Percentiles rank a stretch among this genome's conserved stretches.
These are phyloP conservation scores for Populus nigra DNA, from an alignment of 345 rosid species.

Conservation along the genomic window DNA sequence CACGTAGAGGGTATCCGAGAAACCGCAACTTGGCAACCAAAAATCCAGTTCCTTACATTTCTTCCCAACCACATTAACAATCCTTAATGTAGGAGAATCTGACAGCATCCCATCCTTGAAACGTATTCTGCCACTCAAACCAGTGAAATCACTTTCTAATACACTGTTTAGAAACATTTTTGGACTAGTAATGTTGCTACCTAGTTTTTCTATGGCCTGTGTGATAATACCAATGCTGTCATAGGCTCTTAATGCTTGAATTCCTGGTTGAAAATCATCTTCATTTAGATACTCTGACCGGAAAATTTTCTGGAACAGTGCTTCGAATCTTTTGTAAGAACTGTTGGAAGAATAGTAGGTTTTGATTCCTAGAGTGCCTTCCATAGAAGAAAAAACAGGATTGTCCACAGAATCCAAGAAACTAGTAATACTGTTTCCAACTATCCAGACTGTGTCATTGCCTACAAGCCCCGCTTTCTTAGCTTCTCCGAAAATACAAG, in stretches of 20 bases:
- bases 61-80: conserved; percentile 43
- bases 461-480: conserved; percentile 35
- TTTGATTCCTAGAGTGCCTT: conserved; percentile 50
- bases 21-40: conserved; percentile 39
- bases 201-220: conserved; percentile 11
- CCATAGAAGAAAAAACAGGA: conserved; percentile 41
- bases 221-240: conserved; percentile 34
- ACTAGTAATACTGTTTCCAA: conserved; percentile 28
- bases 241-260: conserved; percentile 37
- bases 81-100: conserved; percentile 12
- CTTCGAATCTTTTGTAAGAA: conserved; percentile 21
- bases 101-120: conserved; percentile 25
- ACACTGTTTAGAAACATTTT: conserved; percentile 15
- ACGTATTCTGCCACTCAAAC: conserved; percentile 42
- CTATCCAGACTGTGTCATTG: conserved; percentile 45
- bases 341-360: conserved; percentile 15
- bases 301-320: conserved; percentile 25
- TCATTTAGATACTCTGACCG: conserved; percentile 22
- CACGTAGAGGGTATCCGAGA: conserved; percentile 8
- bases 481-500: conserved; percentile 41
- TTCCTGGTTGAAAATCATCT: conserved; percentile 33
- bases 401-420: conserved; percentile 34
- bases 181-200: background rate
- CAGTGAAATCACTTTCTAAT: conserved; percentile 26
- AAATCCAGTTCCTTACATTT: conserved; percentile 39